A percentile compares a stretch with the other conserved stretches of the same genome.
Conservation (phyloP, 2,329 filamentous ascomycete species). For the Samsoniella hepiali region DNA sequence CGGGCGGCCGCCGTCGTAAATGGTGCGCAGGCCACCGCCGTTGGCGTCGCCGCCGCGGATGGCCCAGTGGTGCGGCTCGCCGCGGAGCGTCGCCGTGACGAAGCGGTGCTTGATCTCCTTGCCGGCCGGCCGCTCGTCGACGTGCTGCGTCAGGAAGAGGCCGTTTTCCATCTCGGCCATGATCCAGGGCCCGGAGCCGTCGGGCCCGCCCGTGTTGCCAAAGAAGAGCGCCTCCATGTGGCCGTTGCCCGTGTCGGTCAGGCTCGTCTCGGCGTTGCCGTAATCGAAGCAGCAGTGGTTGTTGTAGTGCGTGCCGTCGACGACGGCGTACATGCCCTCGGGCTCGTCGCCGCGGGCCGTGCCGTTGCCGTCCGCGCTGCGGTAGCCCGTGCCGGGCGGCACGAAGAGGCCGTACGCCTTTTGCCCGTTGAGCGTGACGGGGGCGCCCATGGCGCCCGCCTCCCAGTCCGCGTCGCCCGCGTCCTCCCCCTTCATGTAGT, state of each 20-base stretch:
- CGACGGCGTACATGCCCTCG: conserved; percentile 58
- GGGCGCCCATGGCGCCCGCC: conserved; percentile 57
- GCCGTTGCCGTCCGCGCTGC: conserved; percentile 52
- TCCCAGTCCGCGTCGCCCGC: conserved; percentile 52
- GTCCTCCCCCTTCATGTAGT: conserved; percentile 27
- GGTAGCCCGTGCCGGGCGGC: conserved; percentile 60
- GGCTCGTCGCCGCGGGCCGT: conserved; percentile 53
- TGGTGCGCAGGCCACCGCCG: conserved; percentile 55
- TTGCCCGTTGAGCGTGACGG: conserved; percentile 57
- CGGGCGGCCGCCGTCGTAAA: conserved; percentile 56
- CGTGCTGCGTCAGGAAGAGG: conserved; percentile 53
- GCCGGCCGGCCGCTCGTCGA: conserved; percentile 48
- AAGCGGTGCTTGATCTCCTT: conserved; percentile 55
- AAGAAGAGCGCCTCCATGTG: conserved; percentile 71
- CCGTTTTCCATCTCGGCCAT: conserved; percentile 69
- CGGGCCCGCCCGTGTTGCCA: conserved; percentile 55
- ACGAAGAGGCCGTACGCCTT: conserved; percentile 64
- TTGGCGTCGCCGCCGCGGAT: conserved; percentile 56
- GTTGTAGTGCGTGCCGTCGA: conserved; percentile 60
- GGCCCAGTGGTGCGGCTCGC: conserved; percentile 53
- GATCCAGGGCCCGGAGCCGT: conserved; percentile 59
- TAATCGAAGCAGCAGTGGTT: conserved; percentile 56
- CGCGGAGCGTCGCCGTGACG: conserved; percentile 55
- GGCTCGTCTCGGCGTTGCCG: conserved; percentile 53
- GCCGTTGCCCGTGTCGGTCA: conserved; percentile 53